Base-by-base conservation (phyloP, 2,329 filamentous ascomycete genomes). In the Penicillium sumatraense region DNA sequence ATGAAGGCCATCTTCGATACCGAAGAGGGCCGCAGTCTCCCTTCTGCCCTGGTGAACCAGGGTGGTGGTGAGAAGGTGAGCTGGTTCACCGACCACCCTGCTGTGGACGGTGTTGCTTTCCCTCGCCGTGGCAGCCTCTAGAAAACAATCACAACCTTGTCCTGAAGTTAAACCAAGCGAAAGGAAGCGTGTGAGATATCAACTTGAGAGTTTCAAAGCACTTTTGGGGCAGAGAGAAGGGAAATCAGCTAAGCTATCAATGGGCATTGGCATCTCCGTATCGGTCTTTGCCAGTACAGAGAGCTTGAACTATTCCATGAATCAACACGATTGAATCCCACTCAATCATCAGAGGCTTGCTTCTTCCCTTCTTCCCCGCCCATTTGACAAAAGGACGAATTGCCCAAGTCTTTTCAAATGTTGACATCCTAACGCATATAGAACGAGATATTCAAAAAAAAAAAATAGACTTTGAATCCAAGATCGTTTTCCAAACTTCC, bases 51-150 rank as follows among this genome's bases (percentile, higher is more conserved):
- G 62, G 88, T 99, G 68, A 99, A 99, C 73, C 85, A 90, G 66
- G 86, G 85, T 38, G 89, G 86, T 3, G 91, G 90, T 41, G 92
- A 96, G 62, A 89, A 91, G 67, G 91, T 92, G 69, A 95, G 87
- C 77, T 99, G 95, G 95, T 98, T 99, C 72, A 91, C 93, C 40
- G 95, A 98, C 72, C 83, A 87, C 68, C 81, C 89, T 4, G 93
- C 95, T 44, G 87, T 96, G 11, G 89, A 96, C 69, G 92, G 91
- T 4, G 90, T 99, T 11, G 80, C 82, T 57, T 97, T 91, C 71
- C 91, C 93, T 21, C 83, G 89, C 70, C 87, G 89, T 64, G 87
- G 89, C 18, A 88, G 82, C 68, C 73, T 88, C 57, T 87, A 70
- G 18, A 36, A 16, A 38, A 11, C 18, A 13, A n/a, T 14, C 11